Conservation (phyloP, 2,329 filamentous ascomycete species). For the Trichoderma sp. region DNA sequence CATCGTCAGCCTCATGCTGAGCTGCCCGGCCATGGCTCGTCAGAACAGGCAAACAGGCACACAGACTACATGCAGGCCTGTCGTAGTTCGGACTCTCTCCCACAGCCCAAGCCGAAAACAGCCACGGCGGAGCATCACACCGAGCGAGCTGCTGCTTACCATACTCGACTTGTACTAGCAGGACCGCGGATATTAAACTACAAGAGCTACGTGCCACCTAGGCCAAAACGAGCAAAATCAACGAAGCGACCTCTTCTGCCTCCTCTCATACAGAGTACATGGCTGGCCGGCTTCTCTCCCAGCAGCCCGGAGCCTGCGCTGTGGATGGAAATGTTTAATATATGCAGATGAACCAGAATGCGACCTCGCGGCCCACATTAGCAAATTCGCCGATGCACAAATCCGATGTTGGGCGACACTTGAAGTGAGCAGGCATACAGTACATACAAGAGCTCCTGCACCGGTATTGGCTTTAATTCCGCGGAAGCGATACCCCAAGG, state of each 20-base stretch:
- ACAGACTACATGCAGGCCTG: neutral
- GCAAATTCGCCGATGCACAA: slow-evolving; percentile 20
- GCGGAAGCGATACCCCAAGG: neutral
- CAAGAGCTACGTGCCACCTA: slow-evolving; percentile 3
- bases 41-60: neutral
- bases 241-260: slow-evolving; percentile 15
- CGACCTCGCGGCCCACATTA: slow-evolving; percentile 15
- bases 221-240: neutral
- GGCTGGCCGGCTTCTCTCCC: neutral
- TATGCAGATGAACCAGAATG: slow-evolving; percentile 12
- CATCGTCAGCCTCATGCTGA: neutral
- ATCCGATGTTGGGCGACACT: slow-evolving; percentile 5
- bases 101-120: neutral
- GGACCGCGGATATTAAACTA: slow-evolving; percentile 22
- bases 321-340: slow-evolving; percentile 13
- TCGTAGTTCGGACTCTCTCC: neutral
- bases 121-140: neutral
- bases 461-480: slow-evolving; percentile 2
- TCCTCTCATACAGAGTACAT: neutral
- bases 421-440: neutral
- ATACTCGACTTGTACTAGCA: neutral
- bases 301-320: slow-evolving; percentile 3
- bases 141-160: neutral
- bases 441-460: neutral
- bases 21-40: neutral